Percentiles rank a stretch among this genome's conserved stretches.
Evolutionary conservation across 108 stramenopile genomes (phyloP).

Genomic region (Skeletonema grethae): DNA sequence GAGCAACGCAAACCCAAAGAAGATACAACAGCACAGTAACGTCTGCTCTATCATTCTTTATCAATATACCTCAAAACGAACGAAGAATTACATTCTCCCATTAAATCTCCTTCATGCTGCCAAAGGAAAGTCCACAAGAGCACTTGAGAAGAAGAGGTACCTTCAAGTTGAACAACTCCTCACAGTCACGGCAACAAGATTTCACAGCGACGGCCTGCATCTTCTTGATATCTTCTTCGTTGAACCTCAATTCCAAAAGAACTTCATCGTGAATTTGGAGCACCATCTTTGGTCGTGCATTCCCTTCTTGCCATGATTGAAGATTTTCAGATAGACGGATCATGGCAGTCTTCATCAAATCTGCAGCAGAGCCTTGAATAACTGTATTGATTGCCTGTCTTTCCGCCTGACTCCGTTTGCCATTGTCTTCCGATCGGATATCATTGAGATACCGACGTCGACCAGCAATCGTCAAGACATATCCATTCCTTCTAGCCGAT

Average conservation of each 20-base stretch:
- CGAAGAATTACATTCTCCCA: too few relatives aligned
- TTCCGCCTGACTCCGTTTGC: slow-evolving; percentile 53
- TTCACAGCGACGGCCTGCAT: slow-evolving; percentile 34
- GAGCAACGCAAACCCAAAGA: too few relatives aligned
- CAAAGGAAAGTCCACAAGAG: too few relatives aligned
- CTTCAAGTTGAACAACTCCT: slow-evolving; percentile 8
- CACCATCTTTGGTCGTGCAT: slow-evolving; percentile 6
- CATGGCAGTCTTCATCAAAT: slow-evolving; percentile 71
- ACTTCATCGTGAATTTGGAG: slow-evolving; percentile 71
- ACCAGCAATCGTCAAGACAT: slow-evolving; percentile 48
- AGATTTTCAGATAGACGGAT: slow-evolving; percentile 41
- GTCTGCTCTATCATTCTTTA: too few relatives aligned
- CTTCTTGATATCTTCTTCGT: slow-evolving; percentile 28
- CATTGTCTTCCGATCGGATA: slow-evolving; percentile 45
- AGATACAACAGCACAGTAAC: too few relatives aligned
- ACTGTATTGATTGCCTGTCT: slow-evolving; percentile 70
- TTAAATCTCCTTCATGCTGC: too few relatives aligned
- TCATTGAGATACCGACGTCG: slow-evolving; percentile 48
- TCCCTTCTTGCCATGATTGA: slow-evolving; percentile 34
- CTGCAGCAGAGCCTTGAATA: slow-evolving; percentile 67
- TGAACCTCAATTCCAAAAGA: slow-evolving; percentile 37
- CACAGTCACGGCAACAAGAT: slow-evolving; percentile 47
- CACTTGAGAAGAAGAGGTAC: background rate
- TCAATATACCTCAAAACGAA: too few relatives aligned
- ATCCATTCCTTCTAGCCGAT: slow-evolving; percentile 23